phyloP scores from a whole-genome alignment of 805 yeast species.

The Metschnikowia santaceciliae region DNA sequence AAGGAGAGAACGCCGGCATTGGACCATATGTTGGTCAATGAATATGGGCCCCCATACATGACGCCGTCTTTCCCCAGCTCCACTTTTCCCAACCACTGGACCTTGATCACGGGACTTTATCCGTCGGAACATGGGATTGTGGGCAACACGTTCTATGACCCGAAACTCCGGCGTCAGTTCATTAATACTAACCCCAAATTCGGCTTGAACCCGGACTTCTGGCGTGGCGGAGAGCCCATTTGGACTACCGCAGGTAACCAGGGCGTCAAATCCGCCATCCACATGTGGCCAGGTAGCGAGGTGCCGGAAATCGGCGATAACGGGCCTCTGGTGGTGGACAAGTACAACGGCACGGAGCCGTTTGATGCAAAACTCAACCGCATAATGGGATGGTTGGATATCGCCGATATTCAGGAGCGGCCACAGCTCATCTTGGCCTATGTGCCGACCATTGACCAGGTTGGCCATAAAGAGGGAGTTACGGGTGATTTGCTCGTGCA shows the following conservation, averaged over 20 bases:
- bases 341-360: slow-evolving; percentile 60
- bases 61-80: slow-evolving; percentile 83
- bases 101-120: slow-evolving; percentile 78
- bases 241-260: slow-evolving; percentile 75
- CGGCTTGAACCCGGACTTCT: slow-evolving; percentile 58
- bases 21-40: slow-evolving; percentile 50
- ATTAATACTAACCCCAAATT: slow-evolving; percentile 53
- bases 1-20: slow-evolving; percentile 64
- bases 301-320: slow-evolving; percentile 47
- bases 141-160: slow-evolving; percentile 76
- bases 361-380: slow-evolving; percentile 54
- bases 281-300: slow-evolving; percentile 97
- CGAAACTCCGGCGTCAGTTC: slow-evolving; percentile 51
- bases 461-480: slow-evolving; percentile 73
- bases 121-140: slow-evolving; percentile 87
- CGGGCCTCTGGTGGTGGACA: slow-evolving; percentile 53
- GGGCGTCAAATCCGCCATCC: slow-evolving; percentile 67
- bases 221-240: slow-evolving; percentile 84
- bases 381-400: slow-evolving; percentile 66
- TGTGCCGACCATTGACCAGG: slow-evolving; percentile 77
- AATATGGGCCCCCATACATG: slow-evolving; percentile 76
- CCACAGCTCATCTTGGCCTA: slow-evolving; percentile 78
- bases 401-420: slow-evolving; percentile 41
- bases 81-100: slow-evolving; percentile 91
- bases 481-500: slow-evolving; percentile 52